phyloP scores from a whole-genome alignment of 148 eudicot genomes.

The Camellia lanceoleosa region DNA sequence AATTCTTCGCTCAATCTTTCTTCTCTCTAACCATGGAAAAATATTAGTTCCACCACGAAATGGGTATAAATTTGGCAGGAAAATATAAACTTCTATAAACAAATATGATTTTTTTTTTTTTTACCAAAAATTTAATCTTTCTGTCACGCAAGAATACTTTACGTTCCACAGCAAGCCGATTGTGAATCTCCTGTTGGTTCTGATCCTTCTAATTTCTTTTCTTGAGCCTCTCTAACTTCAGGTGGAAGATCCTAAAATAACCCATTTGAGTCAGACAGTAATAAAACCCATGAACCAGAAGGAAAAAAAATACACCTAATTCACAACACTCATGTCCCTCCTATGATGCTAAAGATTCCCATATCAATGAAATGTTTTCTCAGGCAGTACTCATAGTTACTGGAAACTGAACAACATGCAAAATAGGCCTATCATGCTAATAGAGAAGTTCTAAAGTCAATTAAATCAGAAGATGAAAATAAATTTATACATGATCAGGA shows the following conservation, averaged over 20 bases:
- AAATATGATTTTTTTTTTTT: not conserved
- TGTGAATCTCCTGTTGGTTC: conserved; percentile 70
- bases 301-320: not conserved
- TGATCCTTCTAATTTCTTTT: conserved; percentile 76
- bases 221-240: conserved; percentile 75
- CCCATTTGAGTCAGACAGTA: not conserved
- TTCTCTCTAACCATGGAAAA: conserved; percentile 54
- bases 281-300: not conserved
- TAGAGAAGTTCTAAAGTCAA: too few species aligned
- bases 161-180: conserved; percentile 71
- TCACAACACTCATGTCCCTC: not conserved
- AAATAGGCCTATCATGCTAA: too few species aligned
- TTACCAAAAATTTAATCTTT: conserved; percentile 91
- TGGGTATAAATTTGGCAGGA: not conserved
- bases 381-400: too few species aligned
- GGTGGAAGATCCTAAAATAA: conserved; percentile 67
- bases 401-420: too few species aligned
- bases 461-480: too few species aligned
- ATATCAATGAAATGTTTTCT: too few species aligned
- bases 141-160: conserved; percentile 69
- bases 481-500: too few species aligned
- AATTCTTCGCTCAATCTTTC: conserved; percentile 83
- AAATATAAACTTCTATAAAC: not conserved
- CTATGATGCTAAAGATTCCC: too few species aligned
- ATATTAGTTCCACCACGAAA: not conserved